Base-by-base conservation (phyloP, 2,329 filamentous ascomycete genomes). In the Torrubiella hemipterigena region DNA sequence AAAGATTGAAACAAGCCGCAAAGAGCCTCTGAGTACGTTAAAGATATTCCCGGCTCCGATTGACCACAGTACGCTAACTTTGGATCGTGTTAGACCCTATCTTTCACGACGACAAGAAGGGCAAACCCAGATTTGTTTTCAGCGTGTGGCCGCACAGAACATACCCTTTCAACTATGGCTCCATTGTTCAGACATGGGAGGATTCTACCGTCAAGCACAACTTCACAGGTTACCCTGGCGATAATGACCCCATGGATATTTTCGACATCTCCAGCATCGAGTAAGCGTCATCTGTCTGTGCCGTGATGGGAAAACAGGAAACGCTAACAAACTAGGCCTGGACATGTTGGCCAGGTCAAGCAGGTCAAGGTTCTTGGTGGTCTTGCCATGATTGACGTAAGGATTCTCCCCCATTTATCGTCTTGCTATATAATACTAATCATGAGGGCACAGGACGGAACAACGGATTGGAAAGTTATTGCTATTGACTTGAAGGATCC, bases 101-200 rank as follows among this genome's bases (percentile, higher is more conserved):
- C 32, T 54, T 53, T 19, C 58, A 61, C 18, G 58, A 61, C n/a
- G 46, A 51, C n/a, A 50, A 52, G 29, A 49, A 56, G 11, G 41
- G 48, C 2, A 38, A 43, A 19, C 52, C 51, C 11, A 48, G 58
- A 16, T 62, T 56, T 15, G 56, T 62, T 10, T 52, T 56, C 30
- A 59, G 48, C 17, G 49, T 61, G 8, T 62, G 56, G 55, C 58
- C 59, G 22, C 57, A 61, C 42, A 59, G 55, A 42, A 48, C 54
- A 0, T 62, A 62, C 22, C 59, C 58, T 0, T 60, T 61, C 38
- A 46, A 55, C 17, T 62, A 62, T 29, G 58, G 58, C 0, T 60
- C 58, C 5, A 57, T 62, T 14, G 58, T 58, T 0, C 59, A 61
- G 38, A 62, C 58, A 0, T 62, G 58, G 58, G 58, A 62, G 41